Base-by-base conservation (phyloP, 345 rosid species). In the Orychophragmus violaceus region DNA sequence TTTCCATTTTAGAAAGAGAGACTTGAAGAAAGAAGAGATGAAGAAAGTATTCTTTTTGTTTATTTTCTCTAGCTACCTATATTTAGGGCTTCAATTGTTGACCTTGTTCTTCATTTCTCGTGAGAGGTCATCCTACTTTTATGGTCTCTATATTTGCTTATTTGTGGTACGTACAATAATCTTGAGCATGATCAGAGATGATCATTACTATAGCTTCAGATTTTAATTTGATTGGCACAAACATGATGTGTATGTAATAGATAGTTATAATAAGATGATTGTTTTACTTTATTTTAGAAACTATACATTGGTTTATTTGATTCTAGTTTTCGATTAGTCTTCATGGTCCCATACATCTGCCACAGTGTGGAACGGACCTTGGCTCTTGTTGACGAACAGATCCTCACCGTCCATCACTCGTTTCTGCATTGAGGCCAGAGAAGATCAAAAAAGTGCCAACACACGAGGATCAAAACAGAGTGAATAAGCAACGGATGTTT, bases 281-380 rank as follows among this genome's bases (percentile, higher is more conserved):
- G n/a, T n/a, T n/a, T n/a, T n/a, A n/a, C n/a, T n/a, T n/a, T n/a
- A n/a, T 35, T 35, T 41, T n/a, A n/a, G n/a, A n/a, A n/a, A n/a
- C n/a, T n/a, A n/a, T n/a, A n/a, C n/a, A n/a, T n/a, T n/a, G n/a
- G n/a, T n/a, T 5, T 6, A 13, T 44, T 23, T 19, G 28, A 13
- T 63, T 12, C 16, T 42, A 3, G 28, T 19, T 0, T 52, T 62
- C 12, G 27, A 8, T 78, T 71, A 77, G 60, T 77, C 84, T 70
- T 79, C 88, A 51, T 79, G 71, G 61, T 84, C 91, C 88, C 84
- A 86, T 21, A 82, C 60, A 55, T 80, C 85, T 5, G 84, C 91
- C 46, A 78, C 83, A 6, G 81, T 76, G 12, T 68, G 75, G 66
- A 76, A 76, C 9, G 85, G 84, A 8, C 87, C 85, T 0, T 49